Base-by-base conservation (phyloP, 345 rosid species). In the Conringia planisiliqua region DNA sequence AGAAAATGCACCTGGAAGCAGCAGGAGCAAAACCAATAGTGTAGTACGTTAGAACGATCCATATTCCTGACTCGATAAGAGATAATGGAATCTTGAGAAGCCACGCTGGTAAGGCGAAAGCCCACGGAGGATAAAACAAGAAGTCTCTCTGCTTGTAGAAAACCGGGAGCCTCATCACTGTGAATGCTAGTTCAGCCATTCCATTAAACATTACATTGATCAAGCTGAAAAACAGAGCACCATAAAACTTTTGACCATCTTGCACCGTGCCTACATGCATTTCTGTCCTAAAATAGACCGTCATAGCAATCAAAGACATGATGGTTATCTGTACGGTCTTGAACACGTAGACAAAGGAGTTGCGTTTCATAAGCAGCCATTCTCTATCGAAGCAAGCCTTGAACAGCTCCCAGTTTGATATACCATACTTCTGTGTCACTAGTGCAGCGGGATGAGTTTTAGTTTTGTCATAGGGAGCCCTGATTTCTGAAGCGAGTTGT, bases 91-190 rank as follows among this genome's bases (percentile, higher is more conserved):
- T 86, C 76, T 84, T 80, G 20, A 89, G 84, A 36, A 89, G 54
- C 83, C 84, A 87, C 1, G 83, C 83, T 10, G 96, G 92, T 18
- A 89, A 77, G n/a, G 78, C 83, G 56, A 81, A 87, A 33, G 92
- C 88, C 96, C 96, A 89, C 3, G 89, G 56, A 33, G 96, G 96
- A 73, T 69, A 89, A 81, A 89, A 89, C 39, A 82, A 78, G 71
- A 82, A 79, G 71, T 89, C 90, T 14, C 95, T 86, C 69, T 89
- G 95, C 79, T 89, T 87, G 72, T 66, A 87, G 79, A 89, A 89
- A 44, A 86, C 88, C 4, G 96, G 92, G 6, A 89, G 92, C 73
- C 86, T 81, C 44, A 78, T 67, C 62, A 87, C 80, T 0, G 90
- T 89, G 83, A 87, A 75, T 8, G 92, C 70, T 36, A 85, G 78